Evolutionary conservation across 768 basidiomycete species (phyloP).

Genomic region (Hericium coralloides): DNA sequence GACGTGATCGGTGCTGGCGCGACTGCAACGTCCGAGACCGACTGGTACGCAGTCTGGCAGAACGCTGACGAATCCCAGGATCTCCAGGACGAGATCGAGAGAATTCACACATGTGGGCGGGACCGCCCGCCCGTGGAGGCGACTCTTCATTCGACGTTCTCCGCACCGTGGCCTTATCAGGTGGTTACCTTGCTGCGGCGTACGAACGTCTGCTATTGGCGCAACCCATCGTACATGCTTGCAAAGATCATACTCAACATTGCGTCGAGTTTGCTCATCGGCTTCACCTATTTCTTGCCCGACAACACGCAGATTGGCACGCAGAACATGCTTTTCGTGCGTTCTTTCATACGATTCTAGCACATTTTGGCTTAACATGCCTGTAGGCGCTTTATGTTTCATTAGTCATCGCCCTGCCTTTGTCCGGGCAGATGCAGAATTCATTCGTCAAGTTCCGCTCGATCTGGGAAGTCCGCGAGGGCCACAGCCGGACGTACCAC

Average conservation of each 20-base stretch:
- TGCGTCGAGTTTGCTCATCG: conserved; percentile 27
- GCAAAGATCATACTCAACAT: conserved; percentile 30
- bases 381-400: conserved; percentile 26
- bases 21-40: conserved; percentile 29
- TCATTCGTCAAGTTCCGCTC: conserved; percentile 30
- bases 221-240: conserved; percentile 31
- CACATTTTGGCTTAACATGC: neutral
- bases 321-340: conserved; percentile 36
- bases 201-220: conserved; percentile 27
- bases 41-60: conserved; percentile 46
- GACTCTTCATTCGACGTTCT: conserved; percentile 22
- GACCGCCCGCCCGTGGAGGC: conserved; percentile 17
- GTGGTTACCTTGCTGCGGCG: conserved; percentile 22
- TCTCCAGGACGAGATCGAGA: conserved; percentile 33
- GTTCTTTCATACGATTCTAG: neutral
- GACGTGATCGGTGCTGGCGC: conserved; percentile 51
- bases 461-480: conserved; percentile 33
- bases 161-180: conserved; percentile 32
- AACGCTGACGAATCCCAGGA: conserved; percentile 29
- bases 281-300: conserved; percentile 33
- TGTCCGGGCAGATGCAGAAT: conserved; percentile 33
- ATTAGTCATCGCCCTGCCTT: conserved; percentile 24
- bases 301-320: conserved; percentile 30
- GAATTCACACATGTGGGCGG: conserved; percentile 30
- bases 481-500: conserved; percentile 32